Conservation (phyloP, 345 rosid genomes). For the Gossypium herbaceum region DNA sequence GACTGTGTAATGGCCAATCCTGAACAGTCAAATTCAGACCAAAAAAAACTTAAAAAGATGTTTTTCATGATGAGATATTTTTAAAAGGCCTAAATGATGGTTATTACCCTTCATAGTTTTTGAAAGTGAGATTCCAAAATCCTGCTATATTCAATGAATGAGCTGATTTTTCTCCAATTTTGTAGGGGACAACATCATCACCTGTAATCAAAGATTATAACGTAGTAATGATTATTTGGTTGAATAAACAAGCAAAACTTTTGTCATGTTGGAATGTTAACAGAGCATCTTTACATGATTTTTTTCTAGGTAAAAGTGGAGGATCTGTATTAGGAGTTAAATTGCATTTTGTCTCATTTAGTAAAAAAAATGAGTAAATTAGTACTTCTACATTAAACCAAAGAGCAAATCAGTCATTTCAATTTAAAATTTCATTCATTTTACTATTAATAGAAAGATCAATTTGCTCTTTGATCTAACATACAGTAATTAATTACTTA, state of each 20-base stretch:
- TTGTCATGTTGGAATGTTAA: too few species aligned
- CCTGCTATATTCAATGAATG: slow-evolving; percentile 54
- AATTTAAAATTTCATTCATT: too few species aligned
- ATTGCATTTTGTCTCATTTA: too few species aligned
- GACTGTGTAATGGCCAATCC: slow-evolving; percentile 86
- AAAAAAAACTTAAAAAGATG: not conserved
- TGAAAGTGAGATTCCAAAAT: slow-evolving; percentile 62
- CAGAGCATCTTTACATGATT: too few species aligned
- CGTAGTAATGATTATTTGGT: too few species aligned
- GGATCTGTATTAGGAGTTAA: too few species aligned
- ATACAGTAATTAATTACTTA: too few species aligned
- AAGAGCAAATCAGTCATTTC: too few species aligned
- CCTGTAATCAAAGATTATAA: slow-evolving; percentile 33
- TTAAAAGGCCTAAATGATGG: not conserved
- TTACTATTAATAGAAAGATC: accelerated
- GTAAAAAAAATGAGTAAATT: too few species aligned
- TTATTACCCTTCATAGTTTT: slow-evolving; percentile 66
- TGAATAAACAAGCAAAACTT: too few species aligned
- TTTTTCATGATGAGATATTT: not conserved
- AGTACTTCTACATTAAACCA: accelerated
- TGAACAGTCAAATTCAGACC: slow-evolving; percentile 27
- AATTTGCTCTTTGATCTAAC: too few species aligned
- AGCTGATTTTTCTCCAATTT: slow-evolving; percentile 77
- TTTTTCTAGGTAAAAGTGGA: too few species aligned
- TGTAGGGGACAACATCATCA: slow-evolving; percentile 75